Conservation (phyloP, 2,329 filamentous ascomycete species). For the Neobulgaria alba region DNA sequence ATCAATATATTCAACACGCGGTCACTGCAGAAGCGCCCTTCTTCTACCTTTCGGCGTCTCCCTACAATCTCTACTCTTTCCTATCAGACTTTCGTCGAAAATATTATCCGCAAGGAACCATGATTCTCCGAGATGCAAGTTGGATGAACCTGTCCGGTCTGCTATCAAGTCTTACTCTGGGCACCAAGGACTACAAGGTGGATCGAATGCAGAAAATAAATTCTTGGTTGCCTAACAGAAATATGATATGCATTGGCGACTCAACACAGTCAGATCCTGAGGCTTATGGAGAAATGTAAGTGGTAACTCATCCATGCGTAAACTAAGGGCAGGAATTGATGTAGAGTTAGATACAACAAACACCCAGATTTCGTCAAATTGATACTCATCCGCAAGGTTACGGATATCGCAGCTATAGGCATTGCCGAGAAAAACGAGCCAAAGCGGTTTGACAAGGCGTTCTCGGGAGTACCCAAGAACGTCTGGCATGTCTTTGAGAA, state of each 20-base stretch:
- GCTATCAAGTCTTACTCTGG: conserved; percentile 67
- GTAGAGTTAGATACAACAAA: conserved; percentile 44
- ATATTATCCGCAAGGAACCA: conserved; percentile 67
- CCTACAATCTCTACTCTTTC: conserved; percentile 90
- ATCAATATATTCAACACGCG: conserved; percentile 51
- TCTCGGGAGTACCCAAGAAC: conserved; percentile 59
- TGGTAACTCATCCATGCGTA: too few relatives aligned
- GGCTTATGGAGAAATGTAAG: conserved; percentile 72
- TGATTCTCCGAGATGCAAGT: conserved; percentile 76
- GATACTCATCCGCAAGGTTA: conserved; percentile 81
- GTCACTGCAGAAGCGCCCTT: conserved; percentile 58
- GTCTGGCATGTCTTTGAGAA: conserved; percentile 80
- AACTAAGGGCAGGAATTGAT: conserved; percentile 1
- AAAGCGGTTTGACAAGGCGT: conserved; percentile 74
- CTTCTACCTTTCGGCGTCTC: conserved; percentile 91
- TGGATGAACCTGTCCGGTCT: conserved; percentile 81
- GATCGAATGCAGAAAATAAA: conserved; percentile 71
- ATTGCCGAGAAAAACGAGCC: conserved; percentile 68
- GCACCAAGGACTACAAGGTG: conserved; percentile 80
- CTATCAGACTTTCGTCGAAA: conserved; percentile 63
- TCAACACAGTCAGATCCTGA: conserved; percentile 89
- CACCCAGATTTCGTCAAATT: conserved; percentile 70
- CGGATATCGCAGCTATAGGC: conserved; percentile 58
- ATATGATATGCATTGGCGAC: conserved; percentile 80
- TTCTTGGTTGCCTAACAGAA: conserved; percentile 66